phyloP scores from a whole-genome alignment of 2,329 filamentous ascomycete species.

The Ceratocystis diversiconidia region DNA sequence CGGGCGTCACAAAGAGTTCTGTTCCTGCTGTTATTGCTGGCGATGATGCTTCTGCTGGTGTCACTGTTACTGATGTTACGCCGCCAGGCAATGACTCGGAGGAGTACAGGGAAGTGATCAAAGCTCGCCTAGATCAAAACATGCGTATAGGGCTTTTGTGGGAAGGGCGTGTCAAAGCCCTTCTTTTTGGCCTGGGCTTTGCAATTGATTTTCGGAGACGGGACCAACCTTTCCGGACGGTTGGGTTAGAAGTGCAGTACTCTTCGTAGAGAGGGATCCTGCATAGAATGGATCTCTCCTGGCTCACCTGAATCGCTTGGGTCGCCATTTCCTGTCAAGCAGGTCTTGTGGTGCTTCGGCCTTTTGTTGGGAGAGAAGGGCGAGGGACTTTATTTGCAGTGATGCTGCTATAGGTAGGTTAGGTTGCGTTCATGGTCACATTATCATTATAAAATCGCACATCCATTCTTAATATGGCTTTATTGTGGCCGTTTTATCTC shows the following conservation, averaged over 20 bases:
- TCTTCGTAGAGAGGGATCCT: conserved; percentile 45
- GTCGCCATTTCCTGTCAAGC: background rate
- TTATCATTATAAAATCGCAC: background rate
- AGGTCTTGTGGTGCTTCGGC: background rate
- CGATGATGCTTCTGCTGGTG: conserved; percentile 3
- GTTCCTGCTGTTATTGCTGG: background rate
- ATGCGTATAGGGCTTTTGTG: conserved; percentile 75
- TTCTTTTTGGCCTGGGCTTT: conserved; percentile 82
- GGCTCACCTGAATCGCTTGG: background rate
- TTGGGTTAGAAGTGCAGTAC: conserved; percentile 71
- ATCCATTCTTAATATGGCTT: background rate
- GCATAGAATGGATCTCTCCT: background rate
- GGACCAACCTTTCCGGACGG: conserved; percentile 61
- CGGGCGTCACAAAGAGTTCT: background rate
- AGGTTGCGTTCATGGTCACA: background rate
- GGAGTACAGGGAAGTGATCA: conserved; percentile 72
- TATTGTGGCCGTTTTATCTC: background rate
- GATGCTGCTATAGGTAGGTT: background rate
- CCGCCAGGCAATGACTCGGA: conserved; percentile 28
- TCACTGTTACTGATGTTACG: conserved; percentile 9
- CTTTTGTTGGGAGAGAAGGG: background rate
- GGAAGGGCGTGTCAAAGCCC: conserved; percentile 84
- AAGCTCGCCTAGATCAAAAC: conserved; percentile 78
- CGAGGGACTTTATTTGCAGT: background rate
- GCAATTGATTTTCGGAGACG: conserved; percentile 64